Base-by-base conservation (phyloP, 2,329 filamentous ascomycete species). In the Cordyceps cateniannulata region DNA sequence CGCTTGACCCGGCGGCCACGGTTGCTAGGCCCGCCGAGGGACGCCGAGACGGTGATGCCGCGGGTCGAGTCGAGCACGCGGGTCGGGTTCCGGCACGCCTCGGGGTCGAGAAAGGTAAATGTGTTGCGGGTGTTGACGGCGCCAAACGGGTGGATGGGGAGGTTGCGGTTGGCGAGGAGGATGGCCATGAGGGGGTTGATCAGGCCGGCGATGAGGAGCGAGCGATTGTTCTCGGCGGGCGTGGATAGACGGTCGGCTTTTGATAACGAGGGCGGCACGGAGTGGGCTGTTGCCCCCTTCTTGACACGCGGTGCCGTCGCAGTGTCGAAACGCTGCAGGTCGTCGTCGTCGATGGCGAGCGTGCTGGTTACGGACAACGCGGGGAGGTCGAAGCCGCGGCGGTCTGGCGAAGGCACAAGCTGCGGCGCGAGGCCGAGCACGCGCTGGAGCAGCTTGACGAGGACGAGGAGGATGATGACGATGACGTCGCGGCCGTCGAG, bases 171-270 rank as follows among this genome's bases (percentile, higher is more conserved):
- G 35, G 61, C 47, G 42, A 62, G 56, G 49, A 62, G 56, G 22
- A 62, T 57, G 27, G 61, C 60, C 61, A 62, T 59, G 56, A 62
- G 61, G 9, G 61, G 61, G 45, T 62, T 62, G 44, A 60, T 38
- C 20, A 62, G 57, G 44, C 51, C 57, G 7, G 61, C 20, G 49
- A 62, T 27, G 49, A 62, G 57, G 9, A 62, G 56, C 12, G 57
- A 50, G 56, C 51, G 55, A 25, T 49, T 56, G 18, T 40, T 53
- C 54, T 54, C 56, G 22, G 22, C 10, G 22, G 27, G 14, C 18
- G 40, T 9, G 22, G 22, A n/a, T 24, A 25, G 16, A 50, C 24
- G 12, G n/a, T 47, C n/a, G 29, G 51, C 14, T 3, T 24, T 29
- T n/a, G 50, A 18, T 12, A 32, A 9, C 2, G 40, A 1, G 9